phyloP scores from a whole-genome alignment of 257 asterid species.

The Penstemon newberryi region DNA sequence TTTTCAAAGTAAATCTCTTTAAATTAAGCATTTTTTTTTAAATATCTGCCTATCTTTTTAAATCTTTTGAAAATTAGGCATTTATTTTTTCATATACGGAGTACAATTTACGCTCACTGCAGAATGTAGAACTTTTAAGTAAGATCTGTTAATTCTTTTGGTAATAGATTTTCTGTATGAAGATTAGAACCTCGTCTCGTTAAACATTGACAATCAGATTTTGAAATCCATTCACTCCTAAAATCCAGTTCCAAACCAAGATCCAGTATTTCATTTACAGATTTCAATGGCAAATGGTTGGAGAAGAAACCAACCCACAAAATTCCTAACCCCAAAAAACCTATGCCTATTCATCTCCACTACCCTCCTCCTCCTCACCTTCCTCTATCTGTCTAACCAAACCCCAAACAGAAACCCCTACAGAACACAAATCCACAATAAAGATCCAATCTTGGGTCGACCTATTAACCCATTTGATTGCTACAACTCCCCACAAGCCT shows the following conservation, averaged over 20 bases:
- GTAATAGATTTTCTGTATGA: too few relatives aligned
- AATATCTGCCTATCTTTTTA: too few relatives aligned
- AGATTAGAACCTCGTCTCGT: too few relatives aligned
- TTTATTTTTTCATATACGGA: too few relatives aligned
- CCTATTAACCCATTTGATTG: conserved; percentile 73
- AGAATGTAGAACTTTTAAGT: too few relatives aligned
- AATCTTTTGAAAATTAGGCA: too few relatives aligned
- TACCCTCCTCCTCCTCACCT: conserved; percentile 63
- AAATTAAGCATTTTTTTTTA: too few relatives aligned
- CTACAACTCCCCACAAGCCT: conserved; percentile 72
- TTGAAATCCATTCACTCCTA: background rate
- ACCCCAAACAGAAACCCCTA: conserved; percentile 39
- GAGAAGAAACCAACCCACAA: conserved; percentile 74
- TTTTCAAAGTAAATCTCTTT: too few relatives aligned
- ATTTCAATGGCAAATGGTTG: conserved; percentile 84
- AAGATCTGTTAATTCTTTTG: too few relatives aligned
- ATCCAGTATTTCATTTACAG: conserved; percentile 3
- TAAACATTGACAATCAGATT: too few relatives aligned
- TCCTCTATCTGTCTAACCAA: conserved; percentile 75
- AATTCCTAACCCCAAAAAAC: conserved; percentile 61
- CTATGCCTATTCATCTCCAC: conserved; percentile 72
- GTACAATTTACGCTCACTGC: too few relatives aligned
- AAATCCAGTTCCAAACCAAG: background rate
- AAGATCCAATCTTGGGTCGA: conserved; percentile 25
- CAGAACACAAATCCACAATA: conserved; percentile 31